Evolutionary conservation across 768 basidiomycete genomes (phyloP).

Genomic region (Tylopilus felleus): DNA sequence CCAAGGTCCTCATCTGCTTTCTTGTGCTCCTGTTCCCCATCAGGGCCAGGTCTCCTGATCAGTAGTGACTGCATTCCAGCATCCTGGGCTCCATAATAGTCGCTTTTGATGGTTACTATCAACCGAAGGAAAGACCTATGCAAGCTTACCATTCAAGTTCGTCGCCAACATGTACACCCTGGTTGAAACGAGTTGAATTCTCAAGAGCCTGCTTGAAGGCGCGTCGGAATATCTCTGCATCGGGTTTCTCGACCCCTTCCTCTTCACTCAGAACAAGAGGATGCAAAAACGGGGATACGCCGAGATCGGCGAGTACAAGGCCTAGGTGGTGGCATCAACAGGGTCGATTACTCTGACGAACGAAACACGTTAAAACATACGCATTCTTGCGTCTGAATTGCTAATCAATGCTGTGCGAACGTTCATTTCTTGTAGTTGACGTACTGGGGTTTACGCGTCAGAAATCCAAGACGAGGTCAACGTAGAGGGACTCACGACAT

Average conservation of each 20-base stretch:
- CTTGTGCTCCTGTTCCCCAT: constrained; percentile 46
- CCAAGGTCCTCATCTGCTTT: constrained; percentile 41
- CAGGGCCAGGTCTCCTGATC: constrained; percentile 46
- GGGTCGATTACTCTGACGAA: neutral
- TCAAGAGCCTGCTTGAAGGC: constrained; percentile 27
- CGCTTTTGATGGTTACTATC: constrained; percentile 38
- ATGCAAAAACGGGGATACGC: constrained; percentile 44
- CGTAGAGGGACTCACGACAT: constrained; percentile 10
- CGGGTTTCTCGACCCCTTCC: constrained; percentile 68
- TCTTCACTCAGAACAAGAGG: constrained; percentile 69
- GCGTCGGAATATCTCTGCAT: constrained; percentile 52
- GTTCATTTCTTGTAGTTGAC: constrained; percentile 41
- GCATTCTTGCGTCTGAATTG: constrained; percentile 70
- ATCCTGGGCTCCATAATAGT: constrained; percentile 57
- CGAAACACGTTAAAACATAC: constrained; percentile 38
- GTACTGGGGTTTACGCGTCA: constrained; percentile 35
- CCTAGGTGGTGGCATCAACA: constrained; percentile 29
- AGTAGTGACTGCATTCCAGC: constrained; percentile 59
- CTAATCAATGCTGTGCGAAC: constrained; percentile 60
- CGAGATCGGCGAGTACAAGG: constrained; percentile 57
- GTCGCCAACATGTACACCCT: constrained; percentile 74
- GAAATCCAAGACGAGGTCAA: neutral
- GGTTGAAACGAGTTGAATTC: constrained; percentile 7
- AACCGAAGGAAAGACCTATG: neutral
- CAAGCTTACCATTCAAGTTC: constrained; percentile 58